Base-by-base conservation (phyloP, 495 filamentous ascomycete genomes). In the Sporormia fimetaria region DNA sequence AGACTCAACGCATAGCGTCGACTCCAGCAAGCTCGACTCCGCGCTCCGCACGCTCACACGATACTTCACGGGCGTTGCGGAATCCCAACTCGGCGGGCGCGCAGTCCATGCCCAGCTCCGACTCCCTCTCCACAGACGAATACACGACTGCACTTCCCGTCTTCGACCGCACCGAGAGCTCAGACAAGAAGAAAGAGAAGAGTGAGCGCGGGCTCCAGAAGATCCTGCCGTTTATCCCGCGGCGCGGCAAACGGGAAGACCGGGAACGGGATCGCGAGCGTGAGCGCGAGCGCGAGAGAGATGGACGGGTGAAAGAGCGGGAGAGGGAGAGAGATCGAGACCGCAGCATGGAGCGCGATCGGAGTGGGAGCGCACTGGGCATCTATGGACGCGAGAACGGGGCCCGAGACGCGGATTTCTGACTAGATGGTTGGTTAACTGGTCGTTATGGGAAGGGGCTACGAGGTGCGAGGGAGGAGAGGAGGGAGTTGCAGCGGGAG, bases 171-270 rank as follows among this genome's bases (percentile, higher is more conserved):
- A n/a, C n/a, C n/a, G n/a, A n/a, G n/a, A n/a, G n/a, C n/a, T n/a
- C n/a, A n/a, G 33, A 37, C 33, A 51, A 49, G 26, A 44, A 23
- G 25, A 34, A 30, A 22, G 33, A 44, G 41, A 39, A 37, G 40
- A 29, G 47, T 37, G 38, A 54, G 37, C 36, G 37, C 17, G 26
- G 44, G 10, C 9, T 51, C 23, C 28, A 16, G 47, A 57, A 37
- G 40, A 62, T 40, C 44, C 51, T 37, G 50, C 51, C 26, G n/a
- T 48, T 42, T 31, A 45, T 42, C 33, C 17, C 35, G 12, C 38
- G 37, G 21, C 37, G 24, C 9, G 14, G 25, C 15, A 29, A 48
- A 33, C 28, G 36, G 22, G 42, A 47, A 26, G 40, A 47, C 25
- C 40, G 48, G 28, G 34, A 45, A 6, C 37, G 35, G 25, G 47